Conservation (phyloP, 2,329 filamentous ascomycete genomes). For the Hypoxylon sp. region DNA sequence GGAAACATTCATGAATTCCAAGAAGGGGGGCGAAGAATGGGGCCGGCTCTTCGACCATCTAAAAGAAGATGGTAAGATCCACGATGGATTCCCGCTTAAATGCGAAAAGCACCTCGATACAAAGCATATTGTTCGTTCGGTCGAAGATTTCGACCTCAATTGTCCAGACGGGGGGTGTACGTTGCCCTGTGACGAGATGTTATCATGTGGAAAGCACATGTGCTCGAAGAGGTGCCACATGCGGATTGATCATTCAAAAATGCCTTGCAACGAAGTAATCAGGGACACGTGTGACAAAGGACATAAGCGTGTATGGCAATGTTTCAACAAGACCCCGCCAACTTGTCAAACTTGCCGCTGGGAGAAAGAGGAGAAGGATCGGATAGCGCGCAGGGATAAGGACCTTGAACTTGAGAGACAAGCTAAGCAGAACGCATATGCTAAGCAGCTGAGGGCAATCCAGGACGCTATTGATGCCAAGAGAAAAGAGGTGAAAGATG, state of each 20-base stretch:
- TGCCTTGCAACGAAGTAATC: conserved; percentile 17
- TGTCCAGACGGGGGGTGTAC: conserved; percentile 41
- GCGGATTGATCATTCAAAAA: conserved; percentile 28
- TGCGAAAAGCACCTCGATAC: conserved; percentile 42
- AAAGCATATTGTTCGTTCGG: conserved; percentile 17
- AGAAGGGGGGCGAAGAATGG: conserved; percentile 68
- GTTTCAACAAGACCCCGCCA: conserved; percentile 23
- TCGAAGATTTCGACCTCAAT: conserved; percentile 35
- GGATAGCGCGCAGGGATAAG: conserved; percentile 27
- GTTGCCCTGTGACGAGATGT: conserved; percentile 30
- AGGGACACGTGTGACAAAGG: conserved; percentile 21
- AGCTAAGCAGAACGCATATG: conserved; percentile 30
- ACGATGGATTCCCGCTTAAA: conserved; percentile 37
- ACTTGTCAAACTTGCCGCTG: conserved; percentile 24
- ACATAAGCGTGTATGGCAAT: conserved; percentile 27
- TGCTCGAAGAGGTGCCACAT: conserved; percentile 28
- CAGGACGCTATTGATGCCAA: conserved; percentile 26
- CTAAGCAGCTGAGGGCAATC: conserved; percentile 23
- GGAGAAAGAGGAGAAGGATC: conserved; percentile 25
- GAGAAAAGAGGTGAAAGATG: conserved; percentile 26
- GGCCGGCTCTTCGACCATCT: conserved; percentile 63
- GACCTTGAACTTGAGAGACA: conserved; percentile 27
- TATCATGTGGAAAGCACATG: conserved; percentile 29
- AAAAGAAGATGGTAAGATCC: conserved; percentile 51
- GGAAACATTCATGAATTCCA: conserved; percentile 68